These are phyloP conservation scores for Rasamsonia emersonii DNA, from an alignment of 2,329 filamentous ascomycete species.

Conservation along the genomic window DNA sequence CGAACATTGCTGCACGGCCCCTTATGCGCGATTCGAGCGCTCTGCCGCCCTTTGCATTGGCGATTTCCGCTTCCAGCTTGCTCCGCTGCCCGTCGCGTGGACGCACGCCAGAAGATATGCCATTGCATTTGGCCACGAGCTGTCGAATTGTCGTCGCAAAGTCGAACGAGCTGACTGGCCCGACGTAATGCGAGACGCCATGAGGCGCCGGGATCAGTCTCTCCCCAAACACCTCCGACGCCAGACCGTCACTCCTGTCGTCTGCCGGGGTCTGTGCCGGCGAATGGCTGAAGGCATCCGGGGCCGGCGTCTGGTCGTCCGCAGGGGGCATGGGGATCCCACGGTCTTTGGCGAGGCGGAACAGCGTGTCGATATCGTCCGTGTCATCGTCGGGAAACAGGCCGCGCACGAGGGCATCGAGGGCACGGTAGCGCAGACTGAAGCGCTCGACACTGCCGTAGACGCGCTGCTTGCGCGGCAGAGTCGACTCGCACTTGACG, in stretches of 20 bases:
- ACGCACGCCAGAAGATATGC: background rate
- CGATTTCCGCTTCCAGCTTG: background rate
- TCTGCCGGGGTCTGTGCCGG: background rate
- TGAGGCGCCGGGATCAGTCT: conserved; percentile 7
- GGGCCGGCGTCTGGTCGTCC: conserved; percentile 6
- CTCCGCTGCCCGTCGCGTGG: background rate
- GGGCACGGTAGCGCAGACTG: conserved; percentile 8
- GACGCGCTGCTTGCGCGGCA: conserved; percentile 9
- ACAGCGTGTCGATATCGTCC: conserved; percentile 6
- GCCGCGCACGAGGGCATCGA: conserved; percentile 8
- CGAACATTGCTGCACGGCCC: too few species aligned
- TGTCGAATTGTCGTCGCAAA: conserved; percentile 9
- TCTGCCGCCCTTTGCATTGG: too few species aligned
- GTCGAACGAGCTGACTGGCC: conserved; percentile 6
- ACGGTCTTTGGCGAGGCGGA: conserved; percentile 5
- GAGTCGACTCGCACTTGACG: conserved; percentile 7
- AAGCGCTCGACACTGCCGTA: conserved; percentile 8
- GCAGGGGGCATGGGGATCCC: conserved; percentile 7
- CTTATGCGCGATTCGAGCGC: too few species aligned
- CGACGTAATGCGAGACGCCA: conserved; percentile 8
- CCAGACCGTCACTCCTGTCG: conserved; percentile 1
- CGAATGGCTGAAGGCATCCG: conserved; percentile 6
- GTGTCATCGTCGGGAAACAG: conserved; percentile 9
- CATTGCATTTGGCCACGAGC: conserved; percentile 6
- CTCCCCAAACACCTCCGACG: conserved; percentile 5